phyloP scores from a whole-genome alignment of 2,329 filamentous ascomycete species.

The Aspergillus fischeri region DNA sequence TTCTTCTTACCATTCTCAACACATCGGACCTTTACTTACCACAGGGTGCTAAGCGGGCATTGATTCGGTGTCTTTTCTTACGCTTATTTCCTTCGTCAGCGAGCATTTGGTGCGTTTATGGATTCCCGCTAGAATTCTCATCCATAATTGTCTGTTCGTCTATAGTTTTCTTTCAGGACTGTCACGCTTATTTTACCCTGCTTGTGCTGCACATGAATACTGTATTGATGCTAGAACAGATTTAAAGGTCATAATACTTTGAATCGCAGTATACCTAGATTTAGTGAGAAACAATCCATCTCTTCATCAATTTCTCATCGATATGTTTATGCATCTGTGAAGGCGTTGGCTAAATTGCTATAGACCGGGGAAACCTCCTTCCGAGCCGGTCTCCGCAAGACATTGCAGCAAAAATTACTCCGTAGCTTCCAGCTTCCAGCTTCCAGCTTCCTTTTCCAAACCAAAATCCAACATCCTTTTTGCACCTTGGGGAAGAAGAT shows the following conservation, averaged over 20 bases:
- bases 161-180: conserved; percentile 1
- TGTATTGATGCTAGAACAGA: conserved; percentile 26
- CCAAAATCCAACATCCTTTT: conserved; percentile 7
- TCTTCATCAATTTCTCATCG: neutral
- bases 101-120: conserved; percentile 33
- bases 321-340: neutral
- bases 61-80: conserved; percentile 20
- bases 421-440: neutral
- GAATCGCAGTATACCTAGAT: conserved; percentile 15
- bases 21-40: conserved; percentile 17
- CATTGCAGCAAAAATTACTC: neutral
- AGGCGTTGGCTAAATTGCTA: neutral
- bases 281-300: conserved; percentile 4
- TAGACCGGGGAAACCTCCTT: conserved; percentile 1
- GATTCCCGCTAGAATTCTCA: conserved; percentile 9
- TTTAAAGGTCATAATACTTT: conserved; percentile 24
- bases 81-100: conserved; percentile 20
- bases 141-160: conserved; percentile 3
- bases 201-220: conserved; percentile 22
- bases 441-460: neutral
- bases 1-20: conserved; percentile 5
- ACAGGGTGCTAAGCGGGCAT: conserved; percentile 31
- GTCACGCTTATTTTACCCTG: conserved; percentile 2
- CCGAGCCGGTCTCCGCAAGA: conserved; percentile 6
- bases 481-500: neutral